Base-by-base conservation (phyloP, 78 protist species). In the Dictyostelium intermedium region DNA sequence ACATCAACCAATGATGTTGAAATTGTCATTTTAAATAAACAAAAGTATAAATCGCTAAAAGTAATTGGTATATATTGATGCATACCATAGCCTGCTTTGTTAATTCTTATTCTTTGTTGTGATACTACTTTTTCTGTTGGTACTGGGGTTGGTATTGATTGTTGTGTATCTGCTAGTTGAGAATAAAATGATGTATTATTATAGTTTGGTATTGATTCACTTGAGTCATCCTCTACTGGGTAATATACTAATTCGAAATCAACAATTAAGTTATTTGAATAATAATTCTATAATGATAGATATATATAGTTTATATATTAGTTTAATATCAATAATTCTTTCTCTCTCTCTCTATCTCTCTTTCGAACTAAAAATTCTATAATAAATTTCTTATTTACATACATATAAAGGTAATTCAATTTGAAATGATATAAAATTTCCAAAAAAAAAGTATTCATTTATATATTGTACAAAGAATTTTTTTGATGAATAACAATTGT, bases 31-130 rank as follows among this genome's bases (percentile, higher is more conserved):
- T 80, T 89, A 18, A 80, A 50, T 20, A 89, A 10, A 37, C 86
- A 89, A 47, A 78, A 89, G 41, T 89, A 89, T 79, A 72, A 70
- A 80, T 89, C 94, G 25, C 84, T 69, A 81, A 89, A 89, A 20
- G 82, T 89, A 27, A 89, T 35, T 60, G 94, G 94, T 10, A 50
- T 39, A 66, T 80, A 89, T 45, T 89, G 94, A 61, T 89, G 87
- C 35, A 80, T 41, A 14, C 94, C 94, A 25, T 45, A 30, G 7
- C 87, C 94, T 9, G 79, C 80, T 32, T 56, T 80, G 30, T 69
- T 69, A 35, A 89, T 80, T 43, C 72, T 79, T 23, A 89, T 13
- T 47, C 72, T 78, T 70, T 89, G 94, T 34, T 89, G 94, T 30
- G 86, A 61, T n/a, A 89, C 94, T n/a, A 89, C n/a, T 27, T 89